phyloP scores from a whole-genome alignment of 805 yeast genomes.

The Candida chilensis region DNA sequence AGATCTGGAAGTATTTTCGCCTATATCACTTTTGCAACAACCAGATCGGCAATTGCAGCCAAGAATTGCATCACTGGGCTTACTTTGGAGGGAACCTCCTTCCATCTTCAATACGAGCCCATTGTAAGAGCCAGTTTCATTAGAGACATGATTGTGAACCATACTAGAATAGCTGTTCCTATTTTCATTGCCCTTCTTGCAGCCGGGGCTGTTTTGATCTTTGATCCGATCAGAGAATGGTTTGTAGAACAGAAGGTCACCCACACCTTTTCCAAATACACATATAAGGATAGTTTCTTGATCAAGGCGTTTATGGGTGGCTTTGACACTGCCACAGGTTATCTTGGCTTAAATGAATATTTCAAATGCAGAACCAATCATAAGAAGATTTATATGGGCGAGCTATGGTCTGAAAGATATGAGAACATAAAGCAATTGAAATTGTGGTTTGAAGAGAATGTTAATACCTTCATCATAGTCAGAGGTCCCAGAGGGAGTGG shows the following conservation, averaged over 20 bases:
- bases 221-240: constrained; percentile 88
- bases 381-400: constrained; percentile 10
- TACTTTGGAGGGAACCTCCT: constrained; percentile 46
- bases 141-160: constrained; percentile 54
- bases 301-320: constrained; percentile 13
- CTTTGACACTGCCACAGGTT: too few species aligned
- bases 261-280: constrained; percentile 43
- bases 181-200: constrained; percentile 70
- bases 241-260: constrained; percentile 69
- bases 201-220: constrained; percentile 72
- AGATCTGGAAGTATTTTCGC: constrained; percentile 33
- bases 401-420: constrained; percentile 64
- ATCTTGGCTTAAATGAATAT: too few species aligned
- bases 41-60: constrained; percentile 74
- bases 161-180: constrained; percentile 80
- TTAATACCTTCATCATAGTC: constrained; percentile 82
- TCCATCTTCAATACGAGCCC: constrained; percentile 71
- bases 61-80: constrained; percentile 87
- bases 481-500: constrained; percentile 97
- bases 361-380: constrained; percentile 3
- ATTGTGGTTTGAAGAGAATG: constrained; percentile 80
- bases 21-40: constrained; percentile 41
- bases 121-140: constrained; percentile 42
- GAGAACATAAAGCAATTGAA: constrained; percentile 60
- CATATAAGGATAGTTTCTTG: constrained; percentile 24